A percentile compares a stretch with the other conserved stretches of the same genome.
phyloP scores from a whole-genome alignment of 192 early-diverging fungal genomes.

The Coemansia javaensis region DNA sequence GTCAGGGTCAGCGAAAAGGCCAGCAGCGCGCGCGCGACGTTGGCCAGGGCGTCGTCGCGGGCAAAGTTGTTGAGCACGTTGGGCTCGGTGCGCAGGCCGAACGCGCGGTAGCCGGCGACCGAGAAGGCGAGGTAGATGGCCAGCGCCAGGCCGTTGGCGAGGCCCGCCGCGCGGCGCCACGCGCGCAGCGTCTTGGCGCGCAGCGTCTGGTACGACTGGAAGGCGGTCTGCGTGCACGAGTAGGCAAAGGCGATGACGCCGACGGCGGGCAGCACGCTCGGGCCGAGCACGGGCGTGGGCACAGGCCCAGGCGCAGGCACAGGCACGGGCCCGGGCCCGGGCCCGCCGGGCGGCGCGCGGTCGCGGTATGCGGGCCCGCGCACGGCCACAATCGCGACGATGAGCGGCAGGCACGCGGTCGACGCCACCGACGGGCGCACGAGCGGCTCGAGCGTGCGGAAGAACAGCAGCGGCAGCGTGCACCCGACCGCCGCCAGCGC shows the following conservation, averaged over 20 bases:
- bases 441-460: conserved; percentile 58
- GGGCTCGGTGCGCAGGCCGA: conserved; percentile 56
- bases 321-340: no score
- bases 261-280: conserved; percentile 57
- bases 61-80: conserved; percentile 68
- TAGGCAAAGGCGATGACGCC: conserved; percentile 68
- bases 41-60: conserved; percentile 54
- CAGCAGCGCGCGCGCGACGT: conserved; percentile 56
- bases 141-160: conserved; percentile 52
- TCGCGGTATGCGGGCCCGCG: conserved; percentile 51
- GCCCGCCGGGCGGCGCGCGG: no score
- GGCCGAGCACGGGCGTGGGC: conserved; percentile 53
- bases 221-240: conserved; percentile 59
- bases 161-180: conserved; percentile 50
- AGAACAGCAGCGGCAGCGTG: conserved; percentile 60
- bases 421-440: conserved; percentile 54
- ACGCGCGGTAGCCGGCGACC: conserved; percentile 56
- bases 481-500: conserved; percentile 12
- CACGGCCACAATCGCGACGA: conserved; percentile 55
- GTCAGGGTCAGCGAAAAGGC: conserved; percentile 62
- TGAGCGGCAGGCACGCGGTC: conserved; percentile 58
- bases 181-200: conserved; percentile 34
- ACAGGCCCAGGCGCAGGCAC: conserved; percentile 49
- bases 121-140: conserved; percentile 58
- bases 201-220: conserved; percentile 55